Evolutionary conservation across 805 yeast genomes (phyloP).

Genomic region (Candida maesae): DNA sequence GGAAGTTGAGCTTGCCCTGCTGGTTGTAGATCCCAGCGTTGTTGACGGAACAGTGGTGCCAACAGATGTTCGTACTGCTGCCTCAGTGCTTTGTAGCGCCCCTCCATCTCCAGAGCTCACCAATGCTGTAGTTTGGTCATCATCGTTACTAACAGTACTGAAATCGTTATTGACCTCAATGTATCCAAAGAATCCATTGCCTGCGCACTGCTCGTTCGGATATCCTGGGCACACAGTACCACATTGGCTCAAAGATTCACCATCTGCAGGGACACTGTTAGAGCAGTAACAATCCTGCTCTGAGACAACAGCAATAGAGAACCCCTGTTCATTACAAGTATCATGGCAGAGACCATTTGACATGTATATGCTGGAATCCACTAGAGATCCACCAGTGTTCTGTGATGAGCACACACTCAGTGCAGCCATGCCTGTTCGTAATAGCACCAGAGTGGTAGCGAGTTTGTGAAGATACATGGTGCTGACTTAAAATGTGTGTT

Average conservation of each 20-base stretch:
- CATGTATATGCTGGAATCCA: conserved; percentile 21
- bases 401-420: conserved; percentile 18
- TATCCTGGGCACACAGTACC: conserved; percentile 41
- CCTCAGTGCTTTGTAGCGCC: too few species aligned
- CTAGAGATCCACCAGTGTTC: conserved; percentile 20
- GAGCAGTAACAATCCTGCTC: conserved; percentile 41
- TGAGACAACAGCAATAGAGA: conserved; percentile 47
- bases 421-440: conserved; percentile 3
- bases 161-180: conserved; percentile 19
- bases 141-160: conserved; percentile 2
- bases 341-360: conserved; percentile 43
- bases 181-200: conserved; percentile 40
- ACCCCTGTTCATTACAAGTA: conserved; percentile 29
- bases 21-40: conserved; percentile 9
- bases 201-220: conserved; percentile 36
- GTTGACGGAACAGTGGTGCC: too few species aligned
- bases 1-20: conserved; percentile 8
- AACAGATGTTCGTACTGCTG: too few species aligned
- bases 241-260: conserved; percentile 34
- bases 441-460: neutral
- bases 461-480: neutral
- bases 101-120: too few species aligned
- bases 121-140: conserved; percentile 14
- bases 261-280: conserved; percentile 34
- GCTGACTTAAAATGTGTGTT: too few species aligned